Evolutionary conservation across 2,329 filamentous ascomycete species (phyloP), one percentile per base, ranked within the genome.

Genomic region (Hymenoscyphus infarciens): DNA sequence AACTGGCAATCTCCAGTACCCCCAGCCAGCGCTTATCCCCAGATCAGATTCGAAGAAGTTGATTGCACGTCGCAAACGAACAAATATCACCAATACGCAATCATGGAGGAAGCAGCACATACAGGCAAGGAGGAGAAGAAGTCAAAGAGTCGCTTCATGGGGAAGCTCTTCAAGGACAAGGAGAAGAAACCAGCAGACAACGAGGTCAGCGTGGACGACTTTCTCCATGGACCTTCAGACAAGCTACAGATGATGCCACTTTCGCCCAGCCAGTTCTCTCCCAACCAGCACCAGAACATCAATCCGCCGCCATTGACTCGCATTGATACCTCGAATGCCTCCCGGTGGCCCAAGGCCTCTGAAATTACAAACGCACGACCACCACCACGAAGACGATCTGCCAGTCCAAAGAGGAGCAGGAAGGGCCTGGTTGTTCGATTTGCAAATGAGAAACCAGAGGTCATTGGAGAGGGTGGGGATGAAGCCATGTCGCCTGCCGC

Each of bases 381-480:
- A 33, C 62, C 61, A 29, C 62, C 61, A 29, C 60, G 66, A 56
- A 58, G 62, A 42, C 65, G 66, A 55, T 76, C 67, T 67, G 67
- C 70, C 71, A 75, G 69, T 70, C 72, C 72, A 61, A 75, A 75
- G 61, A 74, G 78, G 69, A 79, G 77, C 61, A 85, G 83, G 72
- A 90, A 91, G 75, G 89, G 89, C 10, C 79, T 95, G 65, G 79
- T 79, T 4, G 93, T 97, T 39, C 85, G 82, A 61, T 97, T 97
- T 71, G 83, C 83, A 59, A 86, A 90, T 68, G 83, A 82, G 10
- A 81, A 83, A 61, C 92, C 93, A 6, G 89, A 92, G 56, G 77
- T 97, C 65, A 97, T 98, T 72, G 94, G 94, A 56, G 88, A 94
- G 75, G 94, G 94, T 63, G 94, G 94, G 38, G 94, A 97, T 72